Evolutionary conservation across 345 rosid species (phyloP).

Genomic region (Pseudoturritis turrita): DNA sequence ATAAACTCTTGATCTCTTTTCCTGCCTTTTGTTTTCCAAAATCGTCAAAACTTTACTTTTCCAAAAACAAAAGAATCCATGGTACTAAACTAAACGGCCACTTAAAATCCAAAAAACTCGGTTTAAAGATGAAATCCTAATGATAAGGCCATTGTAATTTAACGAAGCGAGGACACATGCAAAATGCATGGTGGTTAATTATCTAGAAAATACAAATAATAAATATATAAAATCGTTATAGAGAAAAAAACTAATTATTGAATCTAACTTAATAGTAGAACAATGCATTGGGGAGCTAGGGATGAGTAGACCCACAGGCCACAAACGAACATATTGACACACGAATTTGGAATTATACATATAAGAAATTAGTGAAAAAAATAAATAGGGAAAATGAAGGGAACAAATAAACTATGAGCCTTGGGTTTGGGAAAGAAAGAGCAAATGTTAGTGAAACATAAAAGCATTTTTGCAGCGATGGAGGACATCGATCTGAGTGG

Average conservation of each 20-base stretch:
- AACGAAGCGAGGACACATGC: neutral
- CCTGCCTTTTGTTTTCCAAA: neutral
- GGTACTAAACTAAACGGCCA: neutral
- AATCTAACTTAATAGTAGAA: neutral
- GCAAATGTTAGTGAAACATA: slow-evolving; percentile 32
- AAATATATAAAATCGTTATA: neutral
- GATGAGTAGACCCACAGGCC: neutral
- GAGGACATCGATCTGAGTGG: slow-evolving; percentile 24
- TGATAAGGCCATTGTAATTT: neutral
- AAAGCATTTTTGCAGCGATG: slow-evolving; percentile 30
- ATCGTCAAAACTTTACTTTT: neutral
- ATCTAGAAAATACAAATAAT: neutral
- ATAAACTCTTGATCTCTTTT: neutral
- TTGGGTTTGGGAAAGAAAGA: slow-evolving; percentile 27
- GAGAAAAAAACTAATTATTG: neutral
- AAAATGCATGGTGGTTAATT: neutral
- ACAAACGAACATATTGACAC: neutral
- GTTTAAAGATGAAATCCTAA: neutral
- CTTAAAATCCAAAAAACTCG: neutral
- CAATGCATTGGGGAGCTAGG: neutral
- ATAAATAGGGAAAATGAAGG: neutral
- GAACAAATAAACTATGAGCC: slow-evolving; percentile 4
- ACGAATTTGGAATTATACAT: neutral
- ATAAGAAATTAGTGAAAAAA: neutral
- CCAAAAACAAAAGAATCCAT: neutral